These are phyloP conservation scores for Umbelopsis sp. DNA, from an alignment of 192 early-diverging fungal genomes.

Conservation along the genomic window DNA sequence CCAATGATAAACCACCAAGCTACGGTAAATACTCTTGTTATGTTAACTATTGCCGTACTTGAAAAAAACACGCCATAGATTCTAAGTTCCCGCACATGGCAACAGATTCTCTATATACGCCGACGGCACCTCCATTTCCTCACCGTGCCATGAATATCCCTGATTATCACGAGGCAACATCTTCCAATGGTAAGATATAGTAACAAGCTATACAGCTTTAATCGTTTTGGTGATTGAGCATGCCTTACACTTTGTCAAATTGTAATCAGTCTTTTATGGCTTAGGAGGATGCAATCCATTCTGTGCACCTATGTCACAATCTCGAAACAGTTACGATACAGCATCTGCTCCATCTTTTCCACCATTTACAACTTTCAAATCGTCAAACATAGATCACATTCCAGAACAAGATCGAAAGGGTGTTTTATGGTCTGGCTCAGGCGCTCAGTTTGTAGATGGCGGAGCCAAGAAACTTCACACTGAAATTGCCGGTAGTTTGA, in stretches of 20 bases:
- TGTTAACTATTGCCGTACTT: not conserved
- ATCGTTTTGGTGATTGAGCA: not conserved
- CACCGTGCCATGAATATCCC: too few species aligned
- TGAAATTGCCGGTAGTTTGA: not conserved
- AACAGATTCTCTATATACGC: not conserved
- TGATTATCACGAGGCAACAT: too few species aligned
- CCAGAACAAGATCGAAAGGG: not conserved
- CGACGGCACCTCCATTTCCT: not conserved
- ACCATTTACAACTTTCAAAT: not conserved
- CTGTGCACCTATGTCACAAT: not conserved
- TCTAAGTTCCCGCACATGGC: not conserved
- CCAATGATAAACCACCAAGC: constrained; percentile 6
- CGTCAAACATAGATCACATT: not conserved
- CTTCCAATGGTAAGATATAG: too few species aligned
- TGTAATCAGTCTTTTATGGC: not conserved
- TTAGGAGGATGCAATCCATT: not conserved
- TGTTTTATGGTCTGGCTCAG: not conserved
- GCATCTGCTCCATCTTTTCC: not conserved
- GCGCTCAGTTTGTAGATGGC: not conserved
- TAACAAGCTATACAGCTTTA: not conserved
- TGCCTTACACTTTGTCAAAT: not conserved
- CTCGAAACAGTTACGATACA: not conserved
- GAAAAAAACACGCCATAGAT: not conserved
- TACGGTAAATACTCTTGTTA: not conserved
- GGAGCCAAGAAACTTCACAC: not conserved